Conservation (phyloP, 345 rosid genomes). For the Lagerstroemia speciosa region DNA sequence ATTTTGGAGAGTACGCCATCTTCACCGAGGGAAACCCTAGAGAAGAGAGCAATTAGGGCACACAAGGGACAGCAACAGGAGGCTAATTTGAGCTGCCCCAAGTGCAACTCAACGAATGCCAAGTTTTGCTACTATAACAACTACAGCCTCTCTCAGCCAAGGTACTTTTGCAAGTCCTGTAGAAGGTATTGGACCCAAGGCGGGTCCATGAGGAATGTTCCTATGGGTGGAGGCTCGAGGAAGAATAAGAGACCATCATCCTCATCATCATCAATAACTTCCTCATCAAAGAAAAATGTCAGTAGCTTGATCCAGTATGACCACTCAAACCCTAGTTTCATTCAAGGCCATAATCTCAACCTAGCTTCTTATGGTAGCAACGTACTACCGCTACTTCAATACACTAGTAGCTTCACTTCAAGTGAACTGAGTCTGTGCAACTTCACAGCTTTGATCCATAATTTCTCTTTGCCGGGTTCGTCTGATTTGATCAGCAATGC, state of each 20-base stretch:
- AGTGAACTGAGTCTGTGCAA: conserved; percentile 16
- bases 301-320: conserved; percentile 9
- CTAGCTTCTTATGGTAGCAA: conserved; percentile 20
- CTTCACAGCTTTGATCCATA: conserved; percentile 16
- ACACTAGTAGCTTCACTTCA: conserved; percentile 19
- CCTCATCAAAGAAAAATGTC: not conserved
- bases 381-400: conserved; percentile 13
- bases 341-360: conserved; percentile 33
- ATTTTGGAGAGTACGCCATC: not conserved
- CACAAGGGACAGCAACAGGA: conserved; percentile 12
- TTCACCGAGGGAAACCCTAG: conserved; percentile 6
- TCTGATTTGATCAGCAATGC: not conserved
- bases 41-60: conserved; percentile 15
- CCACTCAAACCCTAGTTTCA: conserved; percentile 29
- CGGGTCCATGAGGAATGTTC: conserved; percentile 51
- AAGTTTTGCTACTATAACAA: conserved; percentile 57
- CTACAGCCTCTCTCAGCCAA: conserved; percentile 52
- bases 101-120: conserved; percentile 43
- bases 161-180: conserved; percentile 51
- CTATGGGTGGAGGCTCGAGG: conserved; percentile 56
- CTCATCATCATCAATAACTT: conserved; percentile 17
- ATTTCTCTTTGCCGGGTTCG: conserved; percentile 11
- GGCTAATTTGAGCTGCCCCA: conserved; percentile 38
- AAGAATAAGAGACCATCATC: conserved; percentile 38
- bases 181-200: conserved; percentile 61